Evolutionary conservation across 768 basidiomycete species (phyloP), one percentile per base, ranked within the genome.

Genomic region (Collybiopsis luxurians): DNA sequence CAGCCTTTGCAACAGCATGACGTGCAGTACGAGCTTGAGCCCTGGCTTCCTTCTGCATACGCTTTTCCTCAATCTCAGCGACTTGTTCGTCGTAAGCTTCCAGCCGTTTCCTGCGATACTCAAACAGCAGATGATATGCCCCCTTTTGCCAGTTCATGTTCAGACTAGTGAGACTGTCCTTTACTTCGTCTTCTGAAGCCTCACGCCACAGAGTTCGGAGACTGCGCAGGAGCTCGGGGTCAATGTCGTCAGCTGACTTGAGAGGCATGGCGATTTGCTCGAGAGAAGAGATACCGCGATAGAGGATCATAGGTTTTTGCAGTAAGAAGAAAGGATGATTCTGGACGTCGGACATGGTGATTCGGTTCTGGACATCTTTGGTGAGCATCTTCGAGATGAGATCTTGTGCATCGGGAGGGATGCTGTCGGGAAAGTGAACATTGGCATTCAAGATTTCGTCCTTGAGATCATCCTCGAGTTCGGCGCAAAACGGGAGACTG

Each of bases 81-180:
- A 56, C 89, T 48, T 89, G 87, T 55, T 89, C 87, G 56, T 88
- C 84, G 67, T 83, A 90, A 60, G 86, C 80, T 64, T 90, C 87
- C 42, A 92, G 68, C 55, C 86, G 85, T 61, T 80, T 83, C 49
- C 81, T 81, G 43, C 95, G 84, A 72, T 97, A 98, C 60, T 84
- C 85, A 54, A 88, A 77, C n/a, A 99, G 79, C 4, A 98, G 74
- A 66, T 91, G 87, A 71, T 99, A 99, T 47, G 98, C 90, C 0
- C 92, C 92, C 72, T 99, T 98, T 69, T 98, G 93, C 90, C 93
- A 95, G 27, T 89, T 95, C 50, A 85, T 85, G 55, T 86, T 83
- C 51, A 74, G 64, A 63, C 79, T 85, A 66, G 72, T 78, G 64
- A 99, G 75, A 53, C 82, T 85, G 48, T 81, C 77, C 48, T 86